Evolutionary conservation across 23 red algal species (phyloP).

Genomic region (Cyanidioschyzon merolae): DNA sequence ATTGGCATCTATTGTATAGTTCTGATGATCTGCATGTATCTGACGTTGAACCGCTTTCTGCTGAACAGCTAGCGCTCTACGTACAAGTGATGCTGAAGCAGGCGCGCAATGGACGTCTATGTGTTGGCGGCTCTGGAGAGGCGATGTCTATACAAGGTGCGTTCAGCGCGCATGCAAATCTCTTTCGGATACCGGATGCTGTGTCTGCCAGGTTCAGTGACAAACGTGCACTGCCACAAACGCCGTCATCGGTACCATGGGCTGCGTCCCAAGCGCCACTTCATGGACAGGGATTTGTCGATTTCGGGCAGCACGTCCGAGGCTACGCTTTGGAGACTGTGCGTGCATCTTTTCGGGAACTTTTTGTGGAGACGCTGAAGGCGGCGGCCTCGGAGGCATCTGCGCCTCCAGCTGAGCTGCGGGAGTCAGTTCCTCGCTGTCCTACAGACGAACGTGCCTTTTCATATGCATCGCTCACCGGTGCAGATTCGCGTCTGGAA

Average conservation of each 20-base stretch:
- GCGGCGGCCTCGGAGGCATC: not conserved
- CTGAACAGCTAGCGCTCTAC: not conserved
- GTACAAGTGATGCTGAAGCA: not conserved
- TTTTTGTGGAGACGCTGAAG: not conserved
- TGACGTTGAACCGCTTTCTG: not conserved
- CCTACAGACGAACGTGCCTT: not conserved
- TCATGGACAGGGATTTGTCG: no score
- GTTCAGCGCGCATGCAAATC: not conserved
- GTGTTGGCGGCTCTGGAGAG: not conserved
- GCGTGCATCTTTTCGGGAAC: not conserved
- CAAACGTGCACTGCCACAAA: not conserved
- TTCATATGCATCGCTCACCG: no score
- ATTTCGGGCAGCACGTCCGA: no score
- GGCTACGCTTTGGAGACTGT: not conserved
- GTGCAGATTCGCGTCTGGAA: not conserved
- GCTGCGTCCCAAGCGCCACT: no score
- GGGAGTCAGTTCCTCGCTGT: not conserved
- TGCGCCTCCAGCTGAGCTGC: no score
- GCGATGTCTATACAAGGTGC: not conserved
- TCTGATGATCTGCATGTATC: not conserved
- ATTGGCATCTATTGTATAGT: not conserved
- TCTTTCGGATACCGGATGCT: not conserved
- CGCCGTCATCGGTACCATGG: no score
- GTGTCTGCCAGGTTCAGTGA: not conserved
- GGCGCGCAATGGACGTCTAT: not conserved